Evolutionary conservation across 208 protist species (phyloP).

Genomic region (Leishmania braziliensis): DNA sequence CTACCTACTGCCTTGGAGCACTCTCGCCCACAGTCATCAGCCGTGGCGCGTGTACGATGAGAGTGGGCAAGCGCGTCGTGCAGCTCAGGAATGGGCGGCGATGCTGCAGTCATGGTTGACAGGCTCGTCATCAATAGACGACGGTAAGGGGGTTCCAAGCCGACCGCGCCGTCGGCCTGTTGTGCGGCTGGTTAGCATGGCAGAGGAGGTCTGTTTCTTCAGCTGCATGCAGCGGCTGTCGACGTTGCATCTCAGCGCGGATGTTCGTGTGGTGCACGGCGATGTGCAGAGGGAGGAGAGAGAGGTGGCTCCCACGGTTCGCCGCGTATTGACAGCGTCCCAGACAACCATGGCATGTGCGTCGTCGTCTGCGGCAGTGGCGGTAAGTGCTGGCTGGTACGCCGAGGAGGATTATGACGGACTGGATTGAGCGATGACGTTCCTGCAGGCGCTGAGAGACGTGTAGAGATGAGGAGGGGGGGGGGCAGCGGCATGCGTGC

Average conservation of each 20-base stretch:
- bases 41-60: conserved; percentile 87
- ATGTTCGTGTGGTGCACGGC: conserved; percentile 19
- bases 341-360: neutral
- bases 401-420: conserved; percentile 32
- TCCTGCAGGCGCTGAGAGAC: neutral
- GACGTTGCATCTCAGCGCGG: conserved; percentile 8
- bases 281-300: conserved; percentile 24
- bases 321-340: neutral
- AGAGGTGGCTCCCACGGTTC: conserved; percentile 16
- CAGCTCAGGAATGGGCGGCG: conserved; percentile 46
- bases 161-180: conserved; percentile 8
- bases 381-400: conserved; percentile 21
- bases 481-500: neutral
- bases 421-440: conserved; percentile 16
- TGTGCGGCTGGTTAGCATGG: conserved; percentile 52
- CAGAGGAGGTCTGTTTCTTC: conserved; percentile 60
- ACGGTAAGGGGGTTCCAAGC: neutral
- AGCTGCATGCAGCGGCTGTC: conserved; percentile 10
- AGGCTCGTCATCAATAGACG: neutral
- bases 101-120: conserved; percentile 40
- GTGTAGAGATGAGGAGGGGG: neutral
- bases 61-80: conserved; percentile 53
- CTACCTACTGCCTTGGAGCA: conserved; percentile 80
- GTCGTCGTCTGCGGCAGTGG: neutral
- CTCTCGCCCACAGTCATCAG: conserved; percentile 59